Conservation (phyloP, 768 basidiomycete species). For the Coprinellus micaceus region DNA sequence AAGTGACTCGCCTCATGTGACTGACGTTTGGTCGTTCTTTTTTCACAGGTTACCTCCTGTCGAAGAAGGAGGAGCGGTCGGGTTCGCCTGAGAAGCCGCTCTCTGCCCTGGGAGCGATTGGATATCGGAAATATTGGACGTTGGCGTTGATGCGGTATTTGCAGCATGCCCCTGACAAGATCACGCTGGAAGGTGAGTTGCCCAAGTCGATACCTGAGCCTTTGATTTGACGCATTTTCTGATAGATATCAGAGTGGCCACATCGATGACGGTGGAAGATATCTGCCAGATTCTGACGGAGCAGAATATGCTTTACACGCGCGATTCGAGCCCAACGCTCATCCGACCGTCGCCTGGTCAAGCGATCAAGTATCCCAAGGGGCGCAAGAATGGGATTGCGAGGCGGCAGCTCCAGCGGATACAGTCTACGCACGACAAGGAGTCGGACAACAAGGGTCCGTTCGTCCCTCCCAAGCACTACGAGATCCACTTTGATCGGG, state of each 20-base stretch:
- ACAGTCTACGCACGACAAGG: constrained; percentile 36
- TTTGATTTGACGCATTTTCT: constrained; percentile 2
- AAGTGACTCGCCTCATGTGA: too few relatives aligned
- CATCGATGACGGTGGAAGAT: constrained; percentile 91
- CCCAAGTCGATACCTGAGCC: background rate
- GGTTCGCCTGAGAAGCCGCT: constrained; percentile 97
- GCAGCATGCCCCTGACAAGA: constrained; percentile 52
- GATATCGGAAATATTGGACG: constrained; percentile 96
- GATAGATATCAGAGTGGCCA: constrained; percentile 77
- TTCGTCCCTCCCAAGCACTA: constrained; percentile 70
- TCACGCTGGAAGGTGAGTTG: constrained; percentile 70
- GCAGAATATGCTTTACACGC: constrained; percentile 68
- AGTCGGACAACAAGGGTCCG: constrained; percentile 41
- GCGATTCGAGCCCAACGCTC: constrained; percentile 46
- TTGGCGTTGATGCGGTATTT: constrained; percentile 79
- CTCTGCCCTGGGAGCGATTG: constrained; percentile 85
- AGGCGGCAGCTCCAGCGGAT: constrained; percentile 61
- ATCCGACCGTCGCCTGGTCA: constrained; percentile 72
- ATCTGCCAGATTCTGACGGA: constrained; percentile 69
- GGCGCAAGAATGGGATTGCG: constrained; percentile 61
- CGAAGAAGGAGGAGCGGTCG: constrained; percentile 85
- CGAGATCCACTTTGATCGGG: constrained; percentile 69
- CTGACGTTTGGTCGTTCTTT: background rate
- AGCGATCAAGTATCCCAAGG: constrained; percentile 69
- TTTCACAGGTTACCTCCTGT: constrained; percentile 82